A percentile compares a stretch with the other conserved stretches of the same genome.
phyloP scores from a whole-genome alignment of 1,284 basidiomycete species.

The Filobasidium uniguttulatum region DNA sequence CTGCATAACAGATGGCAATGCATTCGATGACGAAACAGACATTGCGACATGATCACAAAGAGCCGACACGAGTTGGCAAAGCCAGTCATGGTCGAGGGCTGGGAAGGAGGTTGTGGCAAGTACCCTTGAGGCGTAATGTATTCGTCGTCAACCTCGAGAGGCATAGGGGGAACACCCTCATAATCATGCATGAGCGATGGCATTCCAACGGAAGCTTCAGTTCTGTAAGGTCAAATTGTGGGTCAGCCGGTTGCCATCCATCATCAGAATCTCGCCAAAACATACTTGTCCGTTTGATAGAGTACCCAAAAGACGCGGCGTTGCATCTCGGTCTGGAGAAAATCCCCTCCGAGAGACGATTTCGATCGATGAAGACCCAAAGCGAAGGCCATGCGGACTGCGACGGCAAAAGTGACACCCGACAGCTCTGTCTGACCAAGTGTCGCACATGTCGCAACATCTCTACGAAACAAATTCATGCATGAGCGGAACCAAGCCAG shows the following conservation, averaged over 20 bases:
- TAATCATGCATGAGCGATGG: conserved; percentile 37
- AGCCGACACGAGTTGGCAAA: conserved; percentile 30
- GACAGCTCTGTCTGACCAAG: background rate
- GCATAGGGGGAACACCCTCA: conserved; percentile 32
- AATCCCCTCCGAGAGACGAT: background rate
- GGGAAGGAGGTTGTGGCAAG: conserved; percentile 30
- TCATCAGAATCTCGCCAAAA: background rate
- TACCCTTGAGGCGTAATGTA: conserved; percentile 36
- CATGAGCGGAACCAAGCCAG: too few relatives aligned
- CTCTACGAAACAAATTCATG: background rate
- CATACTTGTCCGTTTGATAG: conserved; percentile 33
- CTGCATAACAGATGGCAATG: background rate
- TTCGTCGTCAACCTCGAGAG: conserved; percentile 35
- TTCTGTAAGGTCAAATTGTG: conserved; percentile 19
- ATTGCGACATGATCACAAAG: conserved; percentile 32
- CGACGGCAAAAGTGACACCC: conserved; percentile 27
- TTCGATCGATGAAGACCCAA: conserved; percentile 32
- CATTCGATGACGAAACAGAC: conserved; percentile 33
- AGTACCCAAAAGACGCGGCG: conserved; percentile 34
- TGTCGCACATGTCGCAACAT: background rate
- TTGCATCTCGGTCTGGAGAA: conserved; percentile 19
- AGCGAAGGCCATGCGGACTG: conserved; percentile 31
- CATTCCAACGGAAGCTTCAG: conserved; percentile 32
- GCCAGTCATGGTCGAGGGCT: conserved; percentile 29
- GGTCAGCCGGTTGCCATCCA: background rate